Conservation (phyloP, 2,329 filamentous ascomycete species). For the Aspergillus glaucus region DNA sequence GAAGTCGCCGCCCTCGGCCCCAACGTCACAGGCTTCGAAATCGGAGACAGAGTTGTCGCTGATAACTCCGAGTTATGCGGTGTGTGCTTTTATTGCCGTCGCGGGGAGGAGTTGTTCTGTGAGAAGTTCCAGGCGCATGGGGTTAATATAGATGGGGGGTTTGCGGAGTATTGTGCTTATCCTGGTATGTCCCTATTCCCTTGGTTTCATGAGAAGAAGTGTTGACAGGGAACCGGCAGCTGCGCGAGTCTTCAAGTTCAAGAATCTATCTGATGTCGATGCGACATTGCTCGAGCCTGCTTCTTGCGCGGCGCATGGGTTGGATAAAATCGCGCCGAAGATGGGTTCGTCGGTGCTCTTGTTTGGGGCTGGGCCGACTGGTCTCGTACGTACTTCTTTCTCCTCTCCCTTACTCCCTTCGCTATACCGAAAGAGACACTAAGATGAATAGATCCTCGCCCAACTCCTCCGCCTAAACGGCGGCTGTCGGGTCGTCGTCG, state of each 20-base stretch:
- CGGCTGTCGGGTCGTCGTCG: constrained; percentile 63
- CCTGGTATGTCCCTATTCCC: constrained; percentile 24
- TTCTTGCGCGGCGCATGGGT: constrained; percentile 63
- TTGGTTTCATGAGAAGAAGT: background rate
- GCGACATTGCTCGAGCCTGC: constrained; percentile 65
- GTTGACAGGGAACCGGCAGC: constrained; percentile 23
- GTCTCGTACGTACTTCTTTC: constrained; percentile 60
- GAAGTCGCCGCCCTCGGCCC: constrained; percentile 54
- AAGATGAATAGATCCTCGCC: constrained; percentile 40
- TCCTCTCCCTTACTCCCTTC: constrained; percentile 55
- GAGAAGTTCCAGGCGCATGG: constrained; percentile 62
- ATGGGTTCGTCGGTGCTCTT: constrained; percentile 60
- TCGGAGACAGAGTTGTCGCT: constrained; percentile 59
- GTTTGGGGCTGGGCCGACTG: constrained; percentile 64
- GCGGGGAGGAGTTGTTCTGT: constrained; percentile 61
- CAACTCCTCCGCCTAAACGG: constrained; percentile 61
- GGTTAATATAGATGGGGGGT: constrained; percentile 58
- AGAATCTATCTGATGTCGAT: constrained; percentile 61
- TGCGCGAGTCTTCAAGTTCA: constrained; percentile 58
- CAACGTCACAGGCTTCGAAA: constrained; percentile 53
- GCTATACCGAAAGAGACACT: background rate
- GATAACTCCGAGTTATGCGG: constrained; percentile 56
- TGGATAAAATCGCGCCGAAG: constrained; percentile 62
- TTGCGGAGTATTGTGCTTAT: constrained; percentile 62
- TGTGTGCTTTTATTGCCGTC: constrained; percentile 67